Evolutionary conservation across 768 basidiomycete species (phyloP), one percentile per base, ranked within the genome.

Genomic region (Boletellus ananiceps): DNA sequence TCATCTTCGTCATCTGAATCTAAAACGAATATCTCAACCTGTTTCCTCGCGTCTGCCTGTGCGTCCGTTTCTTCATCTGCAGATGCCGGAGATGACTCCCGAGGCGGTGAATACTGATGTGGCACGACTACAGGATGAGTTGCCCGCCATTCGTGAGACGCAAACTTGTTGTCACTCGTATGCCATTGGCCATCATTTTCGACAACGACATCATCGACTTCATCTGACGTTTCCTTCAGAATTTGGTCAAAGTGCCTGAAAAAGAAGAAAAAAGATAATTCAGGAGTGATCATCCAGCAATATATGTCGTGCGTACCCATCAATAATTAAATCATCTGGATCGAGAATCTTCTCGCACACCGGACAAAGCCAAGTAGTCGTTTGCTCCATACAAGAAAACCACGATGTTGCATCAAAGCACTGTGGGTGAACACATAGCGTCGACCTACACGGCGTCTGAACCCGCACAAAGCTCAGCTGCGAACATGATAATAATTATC

Each of bases 181-280:
- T 96, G 94, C 96, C 96, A 99, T 64, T 94, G 86, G 1, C 93
- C 94, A 63, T 95, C 85, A 5, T 91, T 82, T 67, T 99, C 95
- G 14, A 99, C 83, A 47, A 95, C 78, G 21, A 99, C 93, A 55
- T 96, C 90, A 43, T 99, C 96, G 12, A 91, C 82, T 45, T 73
- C 74, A 19, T 93, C 88, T 0, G 88, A 78, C 3, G 86, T 89
- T 23, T 76, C 69, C 56, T 82, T 81, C 60, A 98, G 68, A 44
- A 98, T 96, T 50, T 81, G 81, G 55, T 91, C 82, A 65, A 94
- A 90, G 68, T 88, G 98, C 8, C 95, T 97, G 45, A 36, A 13
- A 8, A 27, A 29, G 29, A 29, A 11, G 3, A 25, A 46, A 46
- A 8, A 15, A 19, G 2, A 2, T 2, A 33, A 18, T 44, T 46